These are phyloP conservation scores for Penicillium pulvis DNA, from an alignment of 495 filamentous ascomycete genomes.

Conservation along the genomic window DNA sequence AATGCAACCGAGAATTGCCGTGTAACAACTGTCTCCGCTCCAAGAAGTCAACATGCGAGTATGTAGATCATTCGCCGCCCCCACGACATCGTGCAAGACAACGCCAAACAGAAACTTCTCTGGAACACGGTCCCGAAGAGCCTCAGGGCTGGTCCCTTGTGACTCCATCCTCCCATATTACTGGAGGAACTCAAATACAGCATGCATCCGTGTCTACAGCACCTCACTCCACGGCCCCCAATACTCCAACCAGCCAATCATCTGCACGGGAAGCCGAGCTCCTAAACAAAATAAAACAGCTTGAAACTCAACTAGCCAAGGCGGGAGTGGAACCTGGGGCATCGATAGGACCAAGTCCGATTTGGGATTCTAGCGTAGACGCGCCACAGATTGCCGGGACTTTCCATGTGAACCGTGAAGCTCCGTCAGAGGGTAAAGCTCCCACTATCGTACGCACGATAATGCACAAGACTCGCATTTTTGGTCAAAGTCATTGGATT, in stretches of 20 bases:
- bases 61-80: slow-evolving; percentile 29
- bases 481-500: slow-evolving; percentile 61
- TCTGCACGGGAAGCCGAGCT: slow-evolving; percentile 38
- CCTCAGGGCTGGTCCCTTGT: background rate
- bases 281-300: slow-evolving; percentile 42
- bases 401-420: slow-evolving; percentile 33
- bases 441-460: slow-evolving; percentile 39
- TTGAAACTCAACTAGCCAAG: slow-evolving; percentile 49
- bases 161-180: background rate
- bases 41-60: slow-evolving; percentile 43
- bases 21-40: slow-evolving; percentile 54
- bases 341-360: slow-evolving; percentile 17
- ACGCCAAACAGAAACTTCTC: background rate
- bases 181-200: background rate
- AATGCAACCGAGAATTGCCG: slow-evolving; percentile 50
- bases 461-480: slow-evolving; percentile 54
- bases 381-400: slow-evolving; percentile 27
- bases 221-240: slow-evolving; percentile 26
- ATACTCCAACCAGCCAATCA: slow-evolving; percentile 32
- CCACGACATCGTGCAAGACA: slow-evolving; percentile 13
- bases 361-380: slow-evolving; percentile 31
- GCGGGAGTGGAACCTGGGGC: background rate
- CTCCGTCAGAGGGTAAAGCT: slow-evolving; percentile 16
- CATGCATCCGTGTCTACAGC: slow-evolving; percentile 16
- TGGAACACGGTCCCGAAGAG: background rate